Conservation (phyloP, 768 basidiomycete genomes). For the Gelatoporia subvermispora region DNA sequence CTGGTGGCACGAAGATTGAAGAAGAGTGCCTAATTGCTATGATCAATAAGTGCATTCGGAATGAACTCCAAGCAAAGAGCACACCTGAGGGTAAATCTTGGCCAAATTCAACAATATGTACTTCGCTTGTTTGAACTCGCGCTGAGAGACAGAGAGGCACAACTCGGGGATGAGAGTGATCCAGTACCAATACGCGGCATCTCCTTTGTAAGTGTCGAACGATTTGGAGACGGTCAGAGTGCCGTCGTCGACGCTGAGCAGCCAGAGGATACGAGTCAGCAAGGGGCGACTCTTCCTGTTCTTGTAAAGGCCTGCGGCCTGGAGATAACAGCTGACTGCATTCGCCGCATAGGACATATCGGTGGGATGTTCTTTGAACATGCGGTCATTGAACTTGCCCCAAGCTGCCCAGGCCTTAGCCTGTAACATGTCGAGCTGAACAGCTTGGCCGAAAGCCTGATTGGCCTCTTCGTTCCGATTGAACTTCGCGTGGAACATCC, state of each 20-base stretch:
- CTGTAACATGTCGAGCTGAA: conserved; percentile 91
- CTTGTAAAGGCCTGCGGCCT: conserved; percentile 95
- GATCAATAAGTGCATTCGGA: neutral
- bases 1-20: conserved; percentile 86
- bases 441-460: conserved; percentile 87
- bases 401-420: conserved; percentile 99
- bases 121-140: conserved; percentile 90
- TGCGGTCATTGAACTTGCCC: conserved; percentile 89
- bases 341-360: conserved; percentile 77
- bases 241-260: conserved; percentile 87
- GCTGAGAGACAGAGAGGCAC: conserved; percentile 80
- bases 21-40: conserved; percentile 72
- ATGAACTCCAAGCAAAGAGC: conserved; percentile 17
- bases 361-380: conserved; percentile 81
- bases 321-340: conserved; percentile 96
- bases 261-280: conserved; percentile 91
- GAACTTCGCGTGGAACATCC: conserved; percentile 93
- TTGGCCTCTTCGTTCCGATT: conserved; percentile 87
- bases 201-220: conserved; percentile 94
- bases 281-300: conserved; percentile 88
- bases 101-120: conserved; percentile 87
- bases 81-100: conserved; percentile 86
- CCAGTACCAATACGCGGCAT: conserved; percentile 98
- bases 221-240: conserved; percentile 66
- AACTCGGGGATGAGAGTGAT: conserved; percentile 95